Conservation (phyloP, 768 basidiomycete species). For the Mycena maculata region DNA sequence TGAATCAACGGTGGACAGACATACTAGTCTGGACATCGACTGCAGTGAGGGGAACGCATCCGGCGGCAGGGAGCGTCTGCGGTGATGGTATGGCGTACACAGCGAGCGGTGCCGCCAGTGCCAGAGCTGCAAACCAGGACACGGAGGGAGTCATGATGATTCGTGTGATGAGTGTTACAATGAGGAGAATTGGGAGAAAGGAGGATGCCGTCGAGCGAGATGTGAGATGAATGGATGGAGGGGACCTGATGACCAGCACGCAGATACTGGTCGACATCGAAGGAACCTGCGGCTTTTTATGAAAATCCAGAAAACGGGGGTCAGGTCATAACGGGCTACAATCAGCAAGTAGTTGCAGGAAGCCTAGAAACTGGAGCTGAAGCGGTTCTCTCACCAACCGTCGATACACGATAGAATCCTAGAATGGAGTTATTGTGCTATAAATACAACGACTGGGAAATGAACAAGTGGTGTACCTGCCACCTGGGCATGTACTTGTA, state of each 20-base stretch:
- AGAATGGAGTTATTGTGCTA: no score
- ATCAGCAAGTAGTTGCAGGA: no score
- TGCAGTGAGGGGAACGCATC: background rate
- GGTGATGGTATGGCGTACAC: background rate
- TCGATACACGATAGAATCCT: no score
- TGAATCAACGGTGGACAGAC: background rate
- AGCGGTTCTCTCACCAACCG: no score
- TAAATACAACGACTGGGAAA: no score
- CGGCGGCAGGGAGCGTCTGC: background rate
- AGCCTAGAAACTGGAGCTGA: no score
- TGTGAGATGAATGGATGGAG: background rate
- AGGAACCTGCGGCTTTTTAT: background rate
- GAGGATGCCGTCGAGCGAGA: background rate
- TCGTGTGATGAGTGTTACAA: no score
- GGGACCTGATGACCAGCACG: conserved; percentile 2
- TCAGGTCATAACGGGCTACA: no score
- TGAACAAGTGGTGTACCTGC: no score
- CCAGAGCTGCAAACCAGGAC: background rate
- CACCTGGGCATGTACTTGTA: no score
- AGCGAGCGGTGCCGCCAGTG: background rate
- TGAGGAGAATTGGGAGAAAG: no score
- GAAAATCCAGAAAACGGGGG: no score
- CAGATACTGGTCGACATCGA: background rate
- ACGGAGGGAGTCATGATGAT: background rate
- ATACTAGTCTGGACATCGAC: background rate